These are phyloP conservation scores for Trichothecium roseum DNA, from an alignment of 2,329 filamentous ascomycete species.

Conservation along the genomic window DNA sequence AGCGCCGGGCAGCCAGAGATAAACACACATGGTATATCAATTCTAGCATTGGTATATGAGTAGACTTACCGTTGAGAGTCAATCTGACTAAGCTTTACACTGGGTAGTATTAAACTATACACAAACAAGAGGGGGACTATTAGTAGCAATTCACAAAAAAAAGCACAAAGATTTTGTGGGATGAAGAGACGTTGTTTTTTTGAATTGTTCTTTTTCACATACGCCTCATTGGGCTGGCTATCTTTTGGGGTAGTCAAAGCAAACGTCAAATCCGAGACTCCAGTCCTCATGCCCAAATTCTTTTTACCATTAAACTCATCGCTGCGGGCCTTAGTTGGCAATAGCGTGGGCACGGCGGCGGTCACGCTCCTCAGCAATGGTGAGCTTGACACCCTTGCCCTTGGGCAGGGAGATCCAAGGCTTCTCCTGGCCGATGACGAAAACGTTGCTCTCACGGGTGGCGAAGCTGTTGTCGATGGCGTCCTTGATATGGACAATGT, in stretches of 20 bases:
- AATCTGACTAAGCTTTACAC: too few species aligned
- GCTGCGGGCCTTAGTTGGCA: slow-evolving; percentile 34
- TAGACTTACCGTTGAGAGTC: too few species aligned
- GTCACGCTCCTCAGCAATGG: slow-evolving; percentile 98
- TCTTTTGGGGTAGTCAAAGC: slow-evolving; percentile 4
- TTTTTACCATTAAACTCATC: slow-evolving; percentile 1
- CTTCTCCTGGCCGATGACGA: slow-evolving; percentile 97
- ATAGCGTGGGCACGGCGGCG: slow-evolving; percentile 66
- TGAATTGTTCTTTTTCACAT: slow-evolving; percentile 3
- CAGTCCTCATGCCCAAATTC: slow-evolving; percentile 8
- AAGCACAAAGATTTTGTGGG: too few species aligned
- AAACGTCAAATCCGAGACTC: slow-evolving; percentile 9
- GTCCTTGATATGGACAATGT: slow-evolving; percentile 99
- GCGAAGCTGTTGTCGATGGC: slow-evolving; percentile 99
- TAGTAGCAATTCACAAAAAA: too few species aligned
- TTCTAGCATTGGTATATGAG: too few species aligned
- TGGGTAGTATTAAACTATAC: too few species aligned
- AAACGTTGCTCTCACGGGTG: slow-evolving; percentile 98
- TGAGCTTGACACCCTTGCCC: slow-evolving; percentile 99
- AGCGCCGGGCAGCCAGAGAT: too few species aligned
- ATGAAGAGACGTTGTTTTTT: too few species aligned
- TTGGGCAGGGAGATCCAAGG: slow-evolving; percentile 99
- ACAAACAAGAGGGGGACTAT: too few species aligned
- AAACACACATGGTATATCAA: too few species aligned
- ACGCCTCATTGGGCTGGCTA: slow-evolving; percentile 4